phyloP scores from a whole-genome alignment of 2,329 filamentous ascomycete genomes.

The Paecilomyces dactylethromorphus region DNA sequence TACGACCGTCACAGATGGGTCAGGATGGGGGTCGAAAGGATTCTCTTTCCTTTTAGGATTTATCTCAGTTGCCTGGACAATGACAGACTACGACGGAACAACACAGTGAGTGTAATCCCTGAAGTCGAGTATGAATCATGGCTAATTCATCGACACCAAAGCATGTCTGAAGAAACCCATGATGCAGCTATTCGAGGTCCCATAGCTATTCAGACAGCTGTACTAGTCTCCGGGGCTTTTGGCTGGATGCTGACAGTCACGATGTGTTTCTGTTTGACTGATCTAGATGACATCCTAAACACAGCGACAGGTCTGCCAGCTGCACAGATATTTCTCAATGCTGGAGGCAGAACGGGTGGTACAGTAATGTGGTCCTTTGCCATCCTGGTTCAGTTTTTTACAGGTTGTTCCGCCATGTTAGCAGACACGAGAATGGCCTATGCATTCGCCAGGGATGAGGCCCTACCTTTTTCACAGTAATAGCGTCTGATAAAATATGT shows the following conservation, averaged over 20 bases:
- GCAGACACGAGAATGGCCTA: conserved; percentile 59
- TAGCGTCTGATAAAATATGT: conserved; percentile 4
- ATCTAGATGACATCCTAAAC: conserved; percentile 50
- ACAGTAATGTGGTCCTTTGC: conserved; percentile 57
- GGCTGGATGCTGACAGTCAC: conserved; percentile 60
- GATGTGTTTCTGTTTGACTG: conserved; percentile 56
- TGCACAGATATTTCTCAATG: conserved; percentile 55
- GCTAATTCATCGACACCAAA: conserved; percentile 19
- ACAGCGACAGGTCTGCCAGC: conserved; percentile 56
- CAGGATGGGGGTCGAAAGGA: conserved; percentile 54
- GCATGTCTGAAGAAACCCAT: conserved; percentile 62
- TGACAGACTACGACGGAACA: conserved; percentile 63
- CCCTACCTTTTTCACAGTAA: conserved; percentile 54
- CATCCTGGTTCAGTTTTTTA: conserved; percentile 60
- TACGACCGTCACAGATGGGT: conserved; percentile 54
- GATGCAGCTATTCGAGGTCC: conserved; percentile 56
- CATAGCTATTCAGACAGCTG: conserved; percentile 52
- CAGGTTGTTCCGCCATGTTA: conserved; percentile 57
- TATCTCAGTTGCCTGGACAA: conserved; percentile 44
- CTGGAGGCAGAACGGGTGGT: conserved; percentile 50
- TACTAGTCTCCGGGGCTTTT: conserved; percentile 53
- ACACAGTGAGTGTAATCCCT: conserved; percentile 46
- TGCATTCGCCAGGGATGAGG: conserved; percentile 55
- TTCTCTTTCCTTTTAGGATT: conserved; percentile 58
- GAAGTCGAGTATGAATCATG: conserved; percentile 12